Conservation (phyloP, 2,329 filamentous ascomycete genomes). For the Byssochlamys sp. region DNA sequence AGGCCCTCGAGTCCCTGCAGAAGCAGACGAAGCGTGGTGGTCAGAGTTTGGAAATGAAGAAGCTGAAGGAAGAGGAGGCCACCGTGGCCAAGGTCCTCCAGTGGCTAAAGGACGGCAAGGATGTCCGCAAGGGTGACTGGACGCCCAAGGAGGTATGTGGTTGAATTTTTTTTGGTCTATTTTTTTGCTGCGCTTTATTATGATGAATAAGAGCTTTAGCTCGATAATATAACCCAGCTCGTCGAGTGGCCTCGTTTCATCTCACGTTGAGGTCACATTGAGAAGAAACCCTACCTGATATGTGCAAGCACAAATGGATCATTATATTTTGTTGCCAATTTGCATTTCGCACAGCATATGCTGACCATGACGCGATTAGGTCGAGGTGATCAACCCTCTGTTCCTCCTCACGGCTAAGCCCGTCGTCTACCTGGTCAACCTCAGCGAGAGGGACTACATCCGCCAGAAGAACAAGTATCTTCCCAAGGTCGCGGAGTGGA, state of each 20-base stretch:
- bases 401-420: constrained; percentile 93
- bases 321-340: constrained; percentile 8
- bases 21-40: constrained; percentile 94
- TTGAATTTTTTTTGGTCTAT: constrained; percentile 12
- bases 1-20: constrained; percentile 79
- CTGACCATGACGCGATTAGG: constrained; percentile 44
- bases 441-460: constrained; percentile 93
- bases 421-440: constrained; percentile 91
- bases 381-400: constrained; percentile 94
- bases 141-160: constrained; percentile 75
- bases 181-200: constrained; percentile 34
- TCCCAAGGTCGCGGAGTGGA: constrained; percentile 85
- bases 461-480: constrained; percentile 99
- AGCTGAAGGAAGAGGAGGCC: constrained; percentile 85
- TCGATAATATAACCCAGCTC: constrained; percentile 98
- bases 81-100: constrained; percentile 82
- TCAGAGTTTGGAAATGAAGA: constrained; percentile 95
- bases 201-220: constrained; percentile 98
- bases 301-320: constrained; percentile 6
- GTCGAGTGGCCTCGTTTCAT: constrained; percentile 73
- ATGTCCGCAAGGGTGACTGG: constrained; percentile 87
- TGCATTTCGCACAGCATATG: constrained; percentile 8
- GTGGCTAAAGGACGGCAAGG: constrained; percentile 77
- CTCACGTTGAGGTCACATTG: constrained; percentile 70
- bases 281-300: constrained; percentile 76